Evolutionary conservation across 2,329 filamentous ascomycete genomes (phyloP), one percentile per base, ranked within the genome.

Genomic region (Ophiostoma australiae): DNA sequence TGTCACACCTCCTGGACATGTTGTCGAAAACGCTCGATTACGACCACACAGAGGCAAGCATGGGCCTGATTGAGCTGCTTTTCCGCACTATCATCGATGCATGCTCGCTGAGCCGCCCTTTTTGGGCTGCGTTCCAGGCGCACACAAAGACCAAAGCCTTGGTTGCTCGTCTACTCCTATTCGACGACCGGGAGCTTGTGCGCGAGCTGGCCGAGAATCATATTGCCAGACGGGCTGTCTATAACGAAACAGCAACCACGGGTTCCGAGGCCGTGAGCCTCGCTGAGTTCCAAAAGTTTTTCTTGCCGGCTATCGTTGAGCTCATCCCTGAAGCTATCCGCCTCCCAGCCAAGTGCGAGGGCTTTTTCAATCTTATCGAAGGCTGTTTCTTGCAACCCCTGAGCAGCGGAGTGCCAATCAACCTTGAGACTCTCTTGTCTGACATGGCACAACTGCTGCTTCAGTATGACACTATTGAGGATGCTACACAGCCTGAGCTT

Each of bases 221-320:
- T 35, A 80, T 84, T 11, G 73, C 74, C 10, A 76, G 77, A 31
- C 72, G 72, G 76, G 71, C 73, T 75, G 72, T 73, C 75, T 5
- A 41, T 39, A 35, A 31, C n/a, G 33, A 35, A n/a, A 5, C 35
- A 3, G 35, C 7, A 48, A 48, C 20, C 20, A 23, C 20, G 5
- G 63, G 63, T 23, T 20, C 35, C 2, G 63, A 39, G 20, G 73
- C 74, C 17, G 77, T 81, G 15, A 75, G 76, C 11, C 76, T 80
- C 3, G 73, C 78, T 3, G 79, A 81, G 15, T 82, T 85, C 70
- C 79, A 81, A 17, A 77, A 80, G 20, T 80, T 83, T 44, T 83
- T 86, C 72, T 86, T 84, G 84, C 81, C 84, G 1, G 73, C 82
- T 10, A 73, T 83, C 11, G 78, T 78, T 8, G 76, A 76, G 15